Percentiles rank a stretch among this genome's conserved stretches.
These are phyloP conservation scores for Pseudisothecium myosuroides DNA, from an alignment of 225 moss, liverwort and hornwort species.

Conservation along the genomic window DNA sequence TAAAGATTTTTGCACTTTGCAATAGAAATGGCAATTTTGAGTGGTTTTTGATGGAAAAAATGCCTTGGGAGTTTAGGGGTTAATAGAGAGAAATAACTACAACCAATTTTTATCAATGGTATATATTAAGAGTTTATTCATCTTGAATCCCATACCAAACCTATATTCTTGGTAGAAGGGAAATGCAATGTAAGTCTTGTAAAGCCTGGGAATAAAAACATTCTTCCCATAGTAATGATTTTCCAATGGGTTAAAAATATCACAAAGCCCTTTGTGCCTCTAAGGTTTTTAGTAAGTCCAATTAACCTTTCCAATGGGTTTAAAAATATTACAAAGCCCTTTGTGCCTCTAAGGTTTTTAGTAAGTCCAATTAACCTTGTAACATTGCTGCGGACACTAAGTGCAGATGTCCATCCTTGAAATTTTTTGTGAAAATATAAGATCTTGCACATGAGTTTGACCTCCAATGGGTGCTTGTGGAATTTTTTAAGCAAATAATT, in stretches of 20 bases:
- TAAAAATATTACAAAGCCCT: background rate
- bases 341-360: background rate
- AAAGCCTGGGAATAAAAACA: too few species aligned
- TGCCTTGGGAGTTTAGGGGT: fast-evolving
- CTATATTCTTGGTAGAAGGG: fast-evolving
- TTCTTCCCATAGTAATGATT: background rate
- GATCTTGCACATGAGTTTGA: background rate
- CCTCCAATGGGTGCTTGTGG: background rate
- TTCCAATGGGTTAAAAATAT: too few species aligned
- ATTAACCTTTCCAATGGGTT: too few species aligned
- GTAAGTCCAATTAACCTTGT: background rate
- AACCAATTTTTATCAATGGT: background rate
- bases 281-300: background rate
- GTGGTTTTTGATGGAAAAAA: background rate
- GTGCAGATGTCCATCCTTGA: background rate
- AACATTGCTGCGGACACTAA: fast-evolving
- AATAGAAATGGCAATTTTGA: background rate
- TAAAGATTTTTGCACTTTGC: too few species aligned
- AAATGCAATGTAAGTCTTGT: background rate
- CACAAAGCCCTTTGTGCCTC: background rate
- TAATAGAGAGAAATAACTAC: background rate
- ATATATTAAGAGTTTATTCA: background rate
- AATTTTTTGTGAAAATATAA: background rate
- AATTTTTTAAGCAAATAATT: background rate
- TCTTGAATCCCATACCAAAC: background rate